Evolutionary conservation across 1,139 yeast genomes (phyloP).

Genomic region (Saccharomycopsis crataegensis): DNA sequence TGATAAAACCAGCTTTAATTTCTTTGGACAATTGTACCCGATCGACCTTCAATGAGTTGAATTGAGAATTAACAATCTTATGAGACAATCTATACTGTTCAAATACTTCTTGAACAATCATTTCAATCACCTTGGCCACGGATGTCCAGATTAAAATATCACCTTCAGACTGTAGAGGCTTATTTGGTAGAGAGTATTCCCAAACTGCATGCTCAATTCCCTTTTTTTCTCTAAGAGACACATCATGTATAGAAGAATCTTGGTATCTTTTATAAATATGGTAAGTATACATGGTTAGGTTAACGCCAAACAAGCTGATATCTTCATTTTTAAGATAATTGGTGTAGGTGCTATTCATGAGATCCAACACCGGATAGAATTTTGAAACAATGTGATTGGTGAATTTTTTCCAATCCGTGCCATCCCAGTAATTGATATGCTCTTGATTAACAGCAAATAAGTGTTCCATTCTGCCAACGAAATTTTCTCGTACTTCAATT

Average conservation of each 20-base stretch:
- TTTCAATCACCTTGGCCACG: constrained; percentile 31
- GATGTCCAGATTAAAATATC: constrained; percentile 44
- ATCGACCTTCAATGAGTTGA: constrained; percentile 19
- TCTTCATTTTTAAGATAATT: constrained; percentile 13
- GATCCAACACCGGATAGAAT: constrained; percentile 37
- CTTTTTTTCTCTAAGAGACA: constrained; percentile 19
- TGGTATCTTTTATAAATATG: constrained; percentile 37
- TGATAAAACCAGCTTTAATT: constrained; percentile 11
- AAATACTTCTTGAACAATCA: constrained; percentile 31
- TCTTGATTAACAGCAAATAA: constrained; percentile 24
- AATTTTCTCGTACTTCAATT: constrained; percentile 28
- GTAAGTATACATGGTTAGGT: constrained; percentile 32
- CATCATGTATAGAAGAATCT: constrained; percentile 15
- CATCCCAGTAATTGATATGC: constrained; percentile 29
- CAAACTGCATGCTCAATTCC: constrained; percentile 31
- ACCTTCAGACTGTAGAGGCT: constrained; percentile 30
- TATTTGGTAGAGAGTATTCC: constrained; percentile 39
- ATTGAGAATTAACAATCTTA: constrained; percentile 24
- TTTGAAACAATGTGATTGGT: constrained; percentile 40
- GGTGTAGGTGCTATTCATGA: constrained; percentile 31
- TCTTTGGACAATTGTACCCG: constrained; percentile 6
- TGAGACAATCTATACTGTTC: constrained; percentile 30
- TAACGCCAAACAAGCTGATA: constrained; percentile 20
- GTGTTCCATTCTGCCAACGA: constrained; percentile 31
- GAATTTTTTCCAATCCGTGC: constrained; percentile 45